Percentiles rank a stretch among this genome's conserved stretches.
phyloP scores from a whole-genome alignment of 2,329 filamentous ascomycete genomes.

The Phoma sp. region DNA sequence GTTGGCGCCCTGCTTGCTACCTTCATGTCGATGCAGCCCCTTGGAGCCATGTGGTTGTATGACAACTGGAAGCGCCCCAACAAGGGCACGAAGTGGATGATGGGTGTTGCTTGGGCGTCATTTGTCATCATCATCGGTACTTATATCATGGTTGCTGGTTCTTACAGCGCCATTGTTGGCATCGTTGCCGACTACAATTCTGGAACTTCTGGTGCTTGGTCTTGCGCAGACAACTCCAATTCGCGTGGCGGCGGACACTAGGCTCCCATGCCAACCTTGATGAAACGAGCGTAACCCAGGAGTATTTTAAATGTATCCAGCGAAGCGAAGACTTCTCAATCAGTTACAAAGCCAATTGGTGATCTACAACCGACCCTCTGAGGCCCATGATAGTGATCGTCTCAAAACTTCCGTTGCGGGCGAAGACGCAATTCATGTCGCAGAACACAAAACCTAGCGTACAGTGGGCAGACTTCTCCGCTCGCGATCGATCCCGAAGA shows the following conservation, averaged over 20 bases:
- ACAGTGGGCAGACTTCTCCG: too few species aligned
- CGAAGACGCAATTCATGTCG: too few species aligned
- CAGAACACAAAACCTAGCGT: too few species aligned
- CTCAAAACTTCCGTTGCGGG: too few species aligned
- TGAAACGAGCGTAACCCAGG: too few species aligned
- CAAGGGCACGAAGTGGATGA: background rate
- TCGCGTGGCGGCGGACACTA: background rate
- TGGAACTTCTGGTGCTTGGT: conserved; percentile 4
- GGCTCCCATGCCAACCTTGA: too few species aligned
- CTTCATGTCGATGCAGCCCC: conserved; percentile 11
- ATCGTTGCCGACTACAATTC: conserved; percentile 9
- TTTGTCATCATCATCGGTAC: conserved; percentile 8
- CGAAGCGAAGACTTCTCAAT: too few species aligned
- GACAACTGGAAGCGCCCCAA: conserved; percentile 8
- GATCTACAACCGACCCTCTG: too few species aligned
- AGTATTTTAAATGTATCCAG: too few species aligned
- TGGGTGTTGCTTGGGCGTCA: background rate
- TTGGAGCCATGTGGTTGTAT: conserved; percentile 17
- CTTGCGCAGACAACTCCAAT: conserved; percentile 16
- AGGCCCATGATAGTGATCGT: too few species aligned
- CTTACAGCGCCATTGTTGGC: conserved; percentile 7
- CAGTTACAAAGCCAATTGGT: too few species aligned
- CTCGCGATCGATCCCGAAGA: too few species aligned
- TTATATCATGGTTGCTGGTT: conserved; percentile 13
- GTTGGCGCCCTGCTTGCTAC: conserved; percentile 13